phyloP scores from a whole-genome alignment of 495 filamentous ascomycete genomes.

The Hypoxylon rickii region DNA sequence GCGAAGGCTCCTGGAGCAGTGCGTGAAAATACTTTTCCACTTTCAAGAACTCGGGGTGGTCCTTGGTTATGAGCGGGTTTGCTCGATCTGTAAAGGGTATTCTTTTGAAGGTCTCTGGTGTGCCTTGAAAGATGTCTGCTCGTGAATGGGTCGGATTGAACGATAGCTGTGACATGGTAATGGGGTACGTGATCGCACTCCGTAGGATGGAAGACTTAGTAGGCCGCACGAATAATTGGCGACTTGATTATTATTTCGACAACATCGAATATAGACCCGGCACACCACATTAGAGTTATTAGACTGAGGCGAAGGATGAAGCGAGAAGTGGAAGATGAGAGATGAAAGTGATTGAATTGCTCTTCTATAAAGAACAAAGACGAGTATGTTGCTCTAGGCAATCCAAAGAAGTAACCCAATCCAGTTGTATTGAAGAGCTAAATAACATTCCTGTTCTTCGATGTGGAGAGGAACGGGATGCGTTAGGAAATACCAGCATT shows the following conservation, averaged over 20 bases:
- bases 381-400: not conserved
- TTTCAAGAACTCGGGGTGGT: constrained; percentile 16
- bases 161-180: constrained; percentile 2
- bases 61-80: constrained; percentile 16
- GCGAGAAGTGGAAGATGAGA: constrained; percentile 1
- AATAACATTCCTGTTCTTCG: constrained; percentile 23
- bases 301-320: not conserved
- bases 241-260: constrained; percentile 1
- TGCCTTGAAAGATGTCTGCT: not conserved
- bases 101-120: not conserved
- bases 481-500: constrained; percentile 18
- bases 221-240: not conserved
- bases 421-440: not conserved
- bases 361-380: constrained; percentile 25
- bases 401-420: constrained; percentile 8
- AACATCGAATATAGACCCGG: constrained; percentile 1
- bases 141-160: not conserved
- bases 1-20: constrained; percentile 14
- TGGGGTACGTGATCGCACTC: not conserved
- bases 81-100: constrained; percentile 18
- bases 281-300: not conserved
- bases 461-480: constrained; percentile 14
- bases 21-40: constrained; percentile 29
- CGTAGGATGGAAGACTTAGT: not conserved
- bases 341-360: constrained; percentile 15